Evolutionary conservation across 2,329 filamentous ascomycete genomes (phyloP).

Genomic region (Dactylellina sp.): DNA sequence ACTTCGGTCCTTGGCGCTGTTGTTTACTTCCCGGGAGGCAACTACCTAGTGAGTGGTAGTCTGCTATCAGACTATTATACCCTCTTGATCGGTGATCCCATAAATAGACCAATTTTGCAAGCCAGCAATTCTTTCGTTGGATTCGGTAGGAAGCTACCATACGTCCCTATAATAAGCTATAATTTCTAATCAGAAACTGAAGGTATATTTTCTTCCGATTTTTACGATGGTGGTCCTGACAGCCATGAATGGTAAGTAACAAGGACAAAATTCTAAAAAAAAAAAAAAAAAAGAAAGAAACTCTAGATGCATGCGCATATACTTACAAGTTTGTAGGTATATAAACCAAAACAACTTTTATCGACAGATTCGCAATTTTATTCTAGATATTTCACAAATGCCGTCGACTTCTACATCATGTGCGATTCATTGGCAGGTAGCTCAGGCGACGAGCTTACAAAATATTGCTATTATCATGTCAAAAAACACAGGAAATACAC

Average conservation of each 20-base stretch:
- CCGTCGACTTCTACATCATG: not conserved
- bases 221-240: constrained; percentile 69
- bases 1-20: constrained; percentile 58
- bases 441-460: constrained; percentile 49
- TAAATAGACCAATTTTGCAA: constrained; percentile 5
- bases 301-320: not conserved
- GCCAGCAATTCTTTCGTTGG: not conserved
- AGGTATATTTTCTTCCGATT: constrained; percentile 84
- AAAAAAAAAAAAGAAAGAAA: not conserved
- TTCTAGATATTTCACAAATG: constrained; percentile 64
- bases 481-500: not conserved
- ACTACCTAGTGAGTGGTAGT: constrained; percentile 58
- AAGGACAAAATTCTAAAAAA: not conserved
- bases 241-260: constrained; percentile 56
- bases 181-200: constrained; percentile 76
- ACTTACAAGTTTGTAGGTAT: constrained; percentile 62
- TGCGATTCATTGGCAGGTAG: constrained; percentile 38
- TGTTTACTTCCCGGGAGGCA: constrained; percentile 61
- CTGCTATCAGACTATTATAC: constrained; percentile 57
- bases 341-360: constrained; percentile 70
- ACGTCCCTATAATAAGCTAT: constrained; percentile 73
- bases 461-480: constrained; percentile 2
- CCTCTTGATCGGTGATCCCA: constrained; percentile 57
- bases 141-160: not conserved
- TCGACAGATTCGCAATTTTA: constrained; percentile 69